phyloP scores from a whole-genome alignment of 306 rosid genomes.

The Vigna angularis region DNA sequence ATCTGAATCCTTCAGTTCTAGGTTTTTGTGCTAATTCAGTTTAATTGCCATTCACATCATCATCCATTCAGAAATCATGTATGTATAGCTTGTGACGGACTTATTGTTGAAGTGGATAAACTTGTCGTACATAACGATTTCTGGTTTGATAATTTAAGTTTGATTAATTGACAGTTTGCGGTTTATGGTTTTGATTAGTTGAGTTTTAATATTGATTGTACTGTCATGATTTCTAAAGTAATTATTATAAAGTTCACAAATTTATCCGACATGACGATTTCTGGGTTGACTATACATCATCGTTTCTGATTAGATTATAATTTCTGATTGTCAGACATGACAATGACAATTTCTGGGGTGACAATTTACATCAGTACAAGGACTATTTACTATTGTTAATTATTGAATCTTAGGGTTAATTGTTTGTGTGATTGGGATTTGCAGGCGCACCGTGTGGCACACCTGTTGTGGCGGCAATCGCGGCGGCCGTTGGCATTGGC shows the following conservation, averaged over 20 bases:
- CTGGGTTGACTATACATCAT: not conserved
- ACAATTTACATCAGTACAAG: not conserved
- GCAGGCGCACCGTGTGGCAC: conserved; percentile 91
- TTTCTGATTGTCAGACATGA: no score
- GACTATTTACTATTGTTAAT: not conserved
- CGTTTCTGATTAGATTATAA: no score
- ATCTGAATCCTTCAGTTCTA: not conserved
- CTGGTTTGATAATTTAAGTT: not conserved
- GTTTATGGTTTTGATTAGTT: no score
- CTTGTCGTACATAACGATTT: not conserved
- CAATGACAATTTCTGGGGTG: not conserved
- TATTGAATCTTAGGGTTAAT: not conserved
- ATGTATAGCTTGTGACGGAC: no score
- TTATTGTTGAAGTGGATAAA: not conserved
- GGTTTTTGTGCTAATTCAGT: not conserved
- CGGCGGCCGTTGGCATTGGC: conserved; percentile 87
- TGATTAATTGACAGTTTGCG: no score
- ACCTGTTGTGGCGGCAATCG: conserved; percentile 78
- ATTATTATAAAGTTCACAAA: no score
- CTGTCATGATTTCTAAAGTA: not conserved
- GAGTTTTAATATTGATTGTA: no score
- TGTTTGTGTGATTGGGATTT: conserved; percentile 20
- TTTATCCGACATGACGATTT: not conserved
- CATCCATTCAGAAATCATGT: not conserved
- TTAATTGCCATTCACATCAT: not conserved